Evolutionary conservation across 2,329 filamentous ascomycete species (phyloP), one percentile per base, ranked within the genome.

Genomic region (Ceratocystis alfenasii): DNA sequence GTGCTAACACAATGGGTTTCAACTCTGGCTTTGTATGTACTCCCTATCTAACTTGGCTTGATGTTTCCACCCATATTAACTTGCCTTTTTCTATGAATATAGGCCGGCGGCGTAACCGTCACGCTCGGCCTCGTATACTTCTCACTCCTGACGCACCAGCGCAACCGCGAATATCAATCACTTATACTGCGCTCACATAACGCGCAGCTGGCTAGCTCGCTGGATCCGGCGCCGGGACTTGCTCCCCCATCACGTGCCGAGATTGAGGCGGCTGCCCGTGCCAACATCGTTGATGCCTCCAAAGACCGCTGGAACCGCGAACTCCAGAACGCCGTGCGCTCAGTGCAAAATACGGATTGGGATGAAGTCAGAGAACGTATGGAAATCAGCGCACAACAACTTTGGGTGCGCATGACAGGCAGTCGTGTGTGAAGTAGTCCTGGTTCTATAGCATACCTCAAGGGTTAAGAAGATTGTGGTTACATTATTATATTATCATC

Each of bases 251-350:
- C 79, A 8, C 77, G 81, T 57, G 76, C 79, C 55, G 80, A 83
- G 71, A 74, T 78, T 48, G 78, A 80, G 60, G 77, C 78, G 46
- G 75, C 81, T 63, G 78, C 82, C 70, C 78, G 81, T 68, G 79
- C 80, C 33, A 79, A 80, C 61, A 76, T 88, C 62, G 73, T 85
- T 65, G 87, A 91, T 72, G 78, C 83, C 45, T 80, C 86, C 71
- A 93, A 93, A 78, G 86, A 89, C 71, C 79, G 83, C 68, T 93
- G 89, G 89, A 93, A 94, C 74, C 75, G 81, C 63, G 88, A 93
- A 75, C 75, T 93, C 45, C 82, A 87, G 73, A 79, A 79, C 68
- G 80, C 86, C 63, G 86, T 88, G 65, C 79, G 79, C 67, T 87
- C 83, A 80, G 81, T 84, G 66, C 84, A 90, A 75, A 79, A 76